Base-by-base conservation (phyloP, 2,329 filamentous ascomycete species). In the Spiromastix sp. region DNA sequence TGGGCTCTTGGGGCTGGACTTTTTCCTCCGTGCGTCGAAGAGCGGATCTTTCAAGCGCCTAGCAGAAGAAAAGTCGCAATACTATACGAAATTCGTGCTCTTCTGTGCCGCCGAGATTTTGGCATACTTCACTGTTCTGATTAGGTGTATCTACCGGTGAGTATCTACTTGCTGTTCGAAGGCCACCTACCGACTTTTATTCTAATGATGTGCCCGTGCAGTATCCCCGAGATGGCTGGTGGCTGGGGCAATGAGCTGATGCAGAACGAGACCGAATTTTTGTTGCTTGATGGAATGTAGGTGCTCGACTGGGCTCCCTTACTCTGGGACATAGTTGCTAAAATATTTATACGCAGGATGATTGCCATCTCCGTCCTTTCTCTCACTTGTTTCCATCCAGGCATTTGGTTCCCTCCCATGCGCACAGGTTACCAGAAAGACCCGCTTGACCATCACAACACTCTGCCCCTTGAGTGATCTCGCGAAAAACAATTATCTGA, bases 181-280 rank as follows among this genome's bases (percentile, higher is more conserved):
- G n/a, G n/a, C n/a, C n/a, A n/a, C n/a, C n/a, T n/a, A n/a, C n/a
- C n/a, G n/a, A n/a, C n/a, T n/a, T n/a, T n/a, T n/a, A n/a, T n/a
- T n/a, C n/a, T n/a, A n/a, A 29, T 9, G 11, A 39, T 35, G 17
- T 2, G 34, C 24, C 7, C 21, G 27, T 29, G 31, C 36, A 66
- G 63, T 51, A 51, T 68, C 4, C 65, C 65, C 4, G 65, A 68
- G 44, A 67, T 68, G 65, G 59, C 63, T 2, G 63, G 63, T 16
- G 65, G 65, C 4, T 68, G 65, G 65, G 64, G 64, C 15, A 62
- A 59, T 30, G 48, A 55, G 0, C 41, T 66, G 31, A 67, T 67
- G 64, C 56, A 56, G 32, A 60, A 60, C 20, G 62, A 68, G 47
- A 49, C 51, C 4, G 63, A 67, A 37, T 68, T 68, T 38, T 49